These are phyloP conservation scores for Colletotrichum sublineola DNA, from an alignment of 2,329 filamentous ascomycete genomes.

Conservation along the genomic window DNA sequence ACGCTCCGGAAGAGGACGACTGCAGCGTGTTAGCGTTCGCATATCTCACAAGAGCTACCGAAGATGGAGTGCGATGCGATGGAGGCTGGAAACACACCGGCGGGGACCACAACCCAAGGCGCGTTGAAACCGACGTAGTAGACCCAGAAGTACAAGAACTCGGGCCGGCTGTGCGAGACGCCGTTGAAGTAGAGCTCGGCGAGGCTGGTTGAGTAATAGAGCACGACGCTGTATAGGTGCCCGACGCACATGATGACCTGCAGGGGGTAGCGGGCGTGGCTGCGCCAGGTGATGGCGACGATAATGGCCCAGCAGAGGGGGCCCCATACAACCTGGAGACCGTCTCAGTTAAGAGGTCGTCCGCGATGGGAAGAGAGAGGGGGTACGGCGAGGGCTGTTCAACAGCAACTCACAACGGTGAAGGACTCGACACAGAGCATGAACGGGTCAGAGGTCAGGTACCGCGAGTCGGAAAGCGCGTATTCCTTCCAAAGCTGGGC, in stretches of 20 bases:
- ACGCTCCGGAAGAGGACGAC: conserved; percentile 27
- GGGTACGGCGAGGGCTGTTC: conserved; percentile 50
- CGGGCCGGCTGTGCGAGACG: conserved; percentile 68
- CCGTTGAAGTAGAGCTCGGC: conserved; percentile 61
- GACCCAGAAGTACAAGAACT: conserved; percentile 72
- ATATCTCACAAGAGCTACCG: too few species aligned
- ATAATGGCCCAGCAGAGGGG: conserved; percentile 68
- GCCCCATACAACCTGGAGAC: conserved; percentile 66
- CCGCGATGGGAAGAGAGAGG: neutral
- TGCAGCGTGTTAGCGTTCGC: conserved; percentile 7
- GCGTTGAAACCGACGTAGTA: conserved; percentile 73
- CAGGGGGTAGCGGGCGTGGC: conserved; percentile 62
- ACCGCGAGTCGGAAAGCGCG: conserved; percentile 86
- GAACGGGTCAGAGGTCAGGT: conserved; percentile 84
- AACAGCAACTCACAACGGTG: conserved; percentile 70
- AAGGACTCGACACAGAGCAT: conserved; percentile 90
- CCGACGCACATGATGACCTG: conserved; percentile 66
- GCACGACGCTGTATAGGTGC: conserved; percentile 71
- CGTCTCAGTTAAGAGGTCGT: conserved; percentile 2
- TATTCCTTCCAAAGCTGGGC: conserved; percentile 97
- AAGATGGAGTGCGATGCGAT: neutral
- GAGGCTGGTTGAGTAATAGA: conserved; percentile 72
- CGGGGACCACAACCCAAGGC: conserved; percentile 71
- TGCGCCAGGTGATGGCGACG: conserved; percentile 58
- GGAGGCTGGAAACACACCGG: conserved; percentile 57